Conservation (phyloP, 1,284 basidiomycete genomes). For the Ceratobasidium sp. region DNA sequence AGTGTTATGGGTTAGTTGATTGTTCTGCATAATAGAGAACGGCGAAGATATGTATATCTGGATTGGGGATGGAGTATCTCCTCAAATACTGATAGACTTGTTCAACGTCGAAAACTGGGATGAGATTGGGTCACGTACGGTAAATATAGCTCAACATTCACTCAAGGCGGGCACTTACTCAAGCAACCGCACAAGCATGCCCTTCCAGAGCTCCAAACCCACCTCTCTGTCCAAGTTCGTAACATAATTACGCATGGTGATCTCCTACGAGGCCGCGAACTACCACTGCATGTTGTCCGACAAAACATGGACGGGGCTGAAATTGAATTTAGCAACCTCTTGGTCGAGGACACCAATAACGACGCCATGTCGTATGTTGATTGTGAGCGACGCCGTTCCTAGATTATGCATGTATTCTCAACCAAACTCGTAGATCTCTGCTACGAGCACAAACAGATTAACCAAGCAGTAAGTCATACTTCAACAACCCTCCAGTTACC, state of each 20-base stretch:
- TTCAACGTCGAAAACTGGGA: conserved; percentile 85
- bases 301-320: conserved; percentile 95
- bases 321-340: conserved; percentile 95
- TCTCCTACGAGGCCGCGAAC: conserved; percentile 60
- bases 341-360: conserved; percentile 97
- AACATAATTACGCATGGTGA: conserved; percentile 81
- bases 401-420: not conserved
- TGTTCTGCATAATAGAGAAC: conserved; percentile 69
- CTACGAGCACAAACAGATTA: conserved; percentile 65
- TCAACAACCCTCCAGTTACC: too few species aligned
- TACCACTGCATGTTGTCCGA: conserved; percentile 81
- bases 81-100: conserved; percentile 83
- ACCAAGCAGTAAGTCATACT: conserved; percentile 58
- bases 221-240: conserved; percentile 82
- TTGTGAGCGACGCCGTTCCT: conserved; percentile 62
- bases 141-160: conserved; percentile 50
- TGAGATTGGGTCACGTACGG: conserved; percentile 75
- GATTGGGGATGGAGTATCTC: conserved; percentile 84
- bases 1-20: conserved; percentile 39
- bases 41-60: conserved; percentile 91
- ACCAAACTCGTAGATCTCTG: conserved; percentile 54
- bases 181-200: conserved; percentile 56
- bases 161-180: conserved; percentile 38
- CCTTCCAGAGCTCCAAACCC: conserved; percentile 77
- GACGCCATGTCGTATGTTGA: conserved; percentile 89